Conservation (phyloP, 306 rosid species). For the Cucurbita pepo region DNA sequence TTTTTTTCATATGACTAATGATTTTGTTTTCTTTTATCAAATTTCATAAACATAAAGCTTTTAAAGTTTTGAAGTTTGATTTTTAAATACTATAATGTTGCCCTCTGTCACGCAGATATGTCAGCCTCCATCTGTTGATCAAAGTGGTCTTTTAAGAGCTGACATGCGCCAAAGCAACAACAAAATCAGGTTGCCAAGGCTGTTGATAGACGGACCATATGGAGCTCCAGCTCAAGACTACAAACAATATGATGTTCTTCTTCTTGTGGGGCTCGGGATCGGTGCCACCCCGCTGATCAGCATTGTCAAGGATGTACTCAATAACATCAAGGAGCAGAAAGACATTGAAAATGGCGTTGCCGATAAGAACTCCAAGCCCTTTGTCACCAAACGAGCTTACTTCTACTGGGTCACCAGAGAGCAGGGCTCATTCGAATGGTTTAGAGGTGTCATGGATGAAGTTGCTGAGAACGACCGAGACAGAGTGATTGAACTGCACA, state of each 20-base stretch:
- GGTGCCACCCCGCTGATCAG: slow-evolving; percentile 84
- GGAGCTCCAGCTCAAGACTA: slow-evolving; percentile 97
- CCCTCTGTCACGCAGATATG: slow-evolving; percentile 32
- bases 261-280: slow-evolving; percentile 73
- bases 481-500: slow-evolving; percentile 55
- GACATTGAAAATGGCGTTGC: slow-evolving; percentile 33
- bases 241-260: slow-evolving; percentile 66
- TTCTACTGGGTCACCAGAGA: slow-evolving; percentile 92
- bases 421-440: slow-evolving; percentile 91
- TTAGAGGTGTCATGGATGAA: slow-evolving; percentile 74
- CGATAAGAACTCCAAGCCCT: slow-evolving; percentile 29
- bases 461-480: slow-evolving; percentile 56
- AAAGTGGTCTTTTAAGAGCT: slow-evolving; percentile 71
- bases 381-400: slow-evolving; percentile 61
- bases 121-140: slow-evolving; percentile 48
- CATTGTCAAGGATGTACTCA: slow-evolving; percentile 64
- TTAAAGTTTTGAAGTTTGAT: not conserved
- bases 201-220: slow-evolving; percentile 65
- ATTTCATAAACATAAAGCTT: not conserved
- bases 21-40: not conserved
- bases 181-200: slow-evolving; percentile 61
- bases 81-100: not conserved
- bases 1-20: not conserved
- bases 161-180: slow-evolving; percentile 36
- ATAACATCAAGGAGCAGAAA: slow-evolving; percentile 52